phyloP scores from a whole-genome alignment of 192 early-diverging fungal genomes.

The Rhizoclosmatium globosum region DNA sequence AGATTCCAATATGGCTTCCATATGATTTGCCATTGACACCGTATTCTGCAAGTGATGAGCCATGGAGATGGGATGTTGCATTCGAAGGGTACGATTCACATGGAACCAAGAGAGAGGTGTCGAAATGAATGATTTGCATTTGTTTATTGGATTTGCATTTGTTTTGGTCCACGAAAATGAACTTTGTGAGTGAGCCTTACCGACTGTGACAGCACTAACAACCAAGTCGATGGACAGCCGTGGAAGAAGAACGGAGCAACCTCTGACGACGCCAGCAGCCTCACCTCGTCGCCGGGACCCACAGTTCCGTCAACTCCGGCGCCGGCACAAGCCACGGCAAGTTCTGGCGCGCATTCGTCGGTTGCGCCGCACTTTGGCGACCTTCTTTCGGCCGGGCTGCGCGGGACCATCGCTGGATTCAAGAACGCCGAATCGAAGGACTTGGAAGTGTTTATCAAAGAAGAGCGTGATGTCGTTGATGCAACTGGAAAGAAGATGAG shows the following conservation, averaged over 20 bases:
- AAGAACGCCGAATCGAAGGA: conserved; percentile 29
- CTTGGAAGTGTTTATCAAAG: conserved; percentile 29
- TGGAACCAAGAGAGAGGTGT: not conserved
- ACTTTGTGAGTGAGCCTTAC: not conserved
- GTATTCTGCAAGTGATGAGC: conserved; percentile 49
- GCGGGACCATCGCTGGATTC: conserved; percentile 1
- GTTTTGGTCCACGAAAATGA: not conserved
- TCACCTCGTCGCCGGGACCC: not conserved
- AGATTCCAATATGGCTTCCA: conserved; percentile 65
- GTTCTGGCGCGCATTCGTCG: not conserved
- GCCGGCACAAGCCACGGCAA: not conserved
- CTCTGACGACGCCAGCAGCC: not conserved
- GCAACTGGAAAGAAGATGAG: not conserved
- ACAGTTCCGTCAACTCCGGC: not conserved
- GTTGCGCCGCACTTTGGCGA: not conserved
- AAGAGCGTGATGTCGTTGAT: conserved; percentile 38
- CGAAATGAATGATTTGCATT: not conserved
- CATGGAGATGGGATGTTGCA: conserved; percentile 55
- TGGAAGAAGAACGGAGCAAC: not conserved
- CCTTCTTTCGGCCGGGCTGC: conserved; percentile 8
- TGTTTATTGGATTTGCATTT: too few species aligned
- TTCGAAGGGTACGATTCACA: conserved; percentile 33
- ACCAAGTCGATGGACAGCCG: not conserved
- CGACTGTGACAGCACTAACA: too few species aligned
- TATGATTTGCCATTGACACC: conserved; percentile 66